Evolutionary conservation across 306 rosid species (phyloP).

Genomic region (Corylus avellana): DNA sequence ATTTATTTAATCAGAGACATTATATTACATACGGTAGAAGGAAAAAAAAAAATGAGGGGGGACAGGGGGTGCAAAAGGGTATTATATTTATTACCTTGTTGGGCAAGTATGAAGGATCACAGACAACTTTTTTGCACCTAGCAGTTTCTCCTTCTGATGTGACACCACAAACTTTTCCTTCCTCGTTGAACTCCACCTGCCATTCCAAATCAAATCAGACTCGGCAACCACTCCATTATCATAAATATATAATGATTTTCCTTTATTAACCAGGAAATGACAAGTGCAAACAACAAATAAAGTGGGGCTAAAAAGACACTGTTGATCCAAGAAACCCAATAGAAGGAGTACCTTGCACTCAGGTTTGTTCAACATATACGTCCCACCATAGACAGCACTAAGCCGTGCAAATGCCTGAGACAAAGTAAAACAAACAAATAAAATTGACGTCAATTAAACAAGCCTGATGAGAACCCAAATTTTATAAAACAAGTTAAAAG

Average conservation of each 20-base stretch:
- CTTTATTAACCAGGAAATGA: slow-evolving; percentile 20
- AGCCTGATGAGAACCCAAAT: slow-evolving; percentile 12
- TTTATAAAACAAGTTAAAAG: slow-evolving; percentile 12
- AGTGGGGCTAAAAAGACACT: slow-evolving; percentile 4
- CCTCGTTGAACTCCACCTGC: slow-evolving; percentile 89
- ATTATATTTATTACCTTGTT: slow-evolving; percentile 57
- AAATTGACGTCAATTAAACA: neutral
- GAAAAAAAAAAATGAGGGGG: neutral
- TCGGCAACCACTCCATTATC: neutral
- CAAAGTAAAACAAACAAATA: neutral
- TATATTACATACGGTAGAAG: neutral
- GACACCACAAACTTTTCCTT: slow-evolving; percentile 84
- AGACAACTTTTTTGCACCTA: slow-evolving; percentile 86
- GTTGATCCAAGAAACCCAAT: neutral
- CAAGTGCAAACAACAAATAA: neutral
- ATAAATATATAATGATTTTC: slow-evolving; percentile 4
- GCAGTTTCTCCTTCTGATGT: slow-evolving; percentile 99
- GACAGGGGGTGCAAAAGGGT: neutral
- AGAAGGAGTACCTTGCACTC: slow-evolving; percentile 79
- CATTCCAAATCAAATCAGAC: slow-evolving; percentile 30
- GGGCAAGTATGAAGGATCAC: slow-evolving; percentile 95
- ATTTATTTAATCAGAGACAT: neutral
- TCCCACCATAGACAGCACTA: slow-evolving; percentile 98
- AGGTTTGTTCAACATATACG: slow-evolving; percentile 96
- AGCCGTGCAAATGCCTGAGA: slow-evolving; percentile 94